These are phyloP conservation scores for Clonostachys solani DNA, from an alignment of 2,329 filamentous ascomycete genomes.

Conservation along the genomic window DNA sequence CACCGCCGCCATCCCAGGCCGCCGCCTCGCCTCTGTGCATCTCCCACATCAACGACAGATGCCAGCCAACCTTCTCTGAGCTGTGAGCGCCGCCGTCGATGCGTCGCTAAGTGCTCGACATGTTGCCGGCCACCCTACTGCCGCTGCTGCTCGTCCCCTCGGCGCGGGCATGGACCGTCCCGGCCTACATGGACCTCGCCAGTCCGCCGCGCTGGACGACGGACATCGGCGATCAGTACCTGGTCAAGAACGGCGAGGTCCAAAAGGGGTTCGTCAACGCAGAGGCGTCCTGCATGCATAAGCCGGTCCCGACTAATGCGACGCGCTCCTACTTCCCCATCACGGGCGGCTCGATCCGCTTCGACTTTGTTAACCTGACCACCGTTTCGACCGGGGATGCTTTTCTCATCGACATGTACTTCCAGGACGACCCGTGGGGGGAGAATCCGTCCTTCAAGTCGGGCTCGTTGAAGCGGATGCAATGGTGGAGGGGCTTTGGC, in stretches of 20 bases:
- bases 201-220: neutral
- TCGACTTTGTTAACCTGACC: neutral
- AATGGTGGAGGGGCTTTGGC: neutral
- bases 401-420: neutral
- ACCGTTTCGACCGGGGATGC: neutral
- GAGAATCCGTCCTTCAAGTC: neutral
- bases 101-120: no score
- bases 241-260: neutral
- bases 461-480: neutral
- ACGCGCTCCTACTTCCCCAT: neutral
- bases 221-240: neutral
- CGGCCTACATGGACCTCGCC: neutral
- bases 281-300: neutral
- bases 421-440: neutral
- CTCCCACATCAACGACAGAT: no score
- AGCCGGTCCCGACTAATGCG: neutral
- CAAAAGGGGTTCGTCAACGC: neutral
- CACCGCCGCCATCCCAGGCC: no score
- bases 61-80: no score
- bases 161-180: neutral
- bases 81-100: no score
- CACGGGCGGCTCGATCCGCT: neutral
- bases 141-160: neutral
- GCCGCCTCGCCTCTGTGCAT: no score
- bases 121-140: no score